Base-by-base conservation (phyloP, 805 yeast genomes). In the Yamadazyma paraphyllophila region DNA sequence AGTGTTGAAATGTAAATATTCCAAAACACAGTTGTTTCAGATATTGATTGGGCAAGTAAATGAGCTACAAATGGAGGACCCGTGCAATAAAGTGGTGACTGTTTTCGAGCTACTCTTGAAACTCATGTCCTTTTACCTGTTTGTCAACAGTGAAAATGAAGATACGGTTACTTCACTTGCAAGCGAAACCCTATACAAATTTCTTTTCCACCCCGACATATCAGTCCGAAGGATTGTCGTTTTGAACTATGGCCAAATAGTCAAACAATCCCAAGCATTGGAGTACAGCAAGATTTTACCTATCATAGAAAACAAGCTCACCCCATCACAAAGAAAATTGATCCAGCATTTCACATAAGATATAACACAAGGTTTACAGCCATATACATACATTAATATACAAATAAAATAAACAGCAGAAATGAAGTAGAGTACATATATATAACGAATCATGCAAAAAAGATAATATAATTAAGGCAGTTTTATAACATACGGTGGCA, bases 251-350 rank as follows among this genome's bases (percentile, higher is more conserved):
- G 71, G 78, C 1, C 32, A 62, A 57, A 35, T 42, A 67, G 29
- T 45, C 63, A 39, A 60, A 57, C 17, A 42, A n/a, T 24, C 20
- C 13, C 15, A 12, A 8, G 36, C 50, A 7, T 48, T 47, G 15
- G 41, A 44, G 14, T 9, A 40, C 41, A 3, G 55, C 48, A 60
- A 57, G 32, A 48, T 55, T 20, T 59, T 76, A 3, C 61, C 77
- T 49, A n/a, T 30, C n/a, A 41, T 41, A 15, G 39, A 42, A 20
- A 14, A 57, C 29, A 66, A 63, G 45, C 57, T 78, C 32, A 60
- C 73, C 13, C 46, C 56, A 2, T 66, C 78, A 1, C 83, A 79
- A 46, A 61, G 60, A 43, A 75, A 70, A 49, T 57, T 80, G 41
- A 69, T 79, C 12, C 76, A 77, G 45, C 71, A 73, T 50, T 79